These are phyloP conservation scores for Polyrhizophydium stewartii DNA, from an alignment of 371 early-diverging fungal species.

Conservation along the genomic window DNA sequence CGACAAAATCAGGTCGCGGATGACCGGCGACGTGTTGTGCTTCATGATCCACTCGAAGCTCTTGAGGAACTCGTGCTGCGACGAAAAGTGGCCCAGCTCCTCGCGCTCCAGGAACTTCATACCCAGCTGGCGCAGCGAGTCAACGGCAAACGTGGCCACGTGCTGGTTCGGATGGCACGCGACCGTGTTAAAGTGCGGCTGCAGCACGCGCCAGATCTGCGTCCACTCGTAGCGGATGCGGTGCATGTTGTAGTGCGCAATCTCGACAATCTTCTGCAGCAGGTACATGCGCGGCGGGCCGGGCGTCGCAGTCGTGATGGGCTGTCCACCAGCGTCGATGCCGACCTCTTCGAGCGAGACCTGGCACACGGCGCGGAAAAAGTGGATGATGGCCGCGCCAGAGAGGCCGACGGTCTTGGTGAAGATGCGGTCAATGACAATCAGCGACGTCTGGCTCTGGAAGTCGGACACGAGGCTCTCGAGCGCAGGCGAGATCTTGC, in stretches of 20 bases:
- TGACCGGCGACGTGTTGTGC: slow-evolving; percentile 42
- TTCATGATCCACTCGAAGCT: slow-evolving; percentile 71
- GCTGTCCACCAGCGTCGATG: slow-evolving; percentile 16
- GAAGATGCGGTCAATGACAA: slow-evolving; percentile 52
- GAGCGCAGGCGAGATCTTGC: slow-evolving; percentile 8
- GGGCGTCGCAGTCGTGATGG: slow-evolving; percentile 1
- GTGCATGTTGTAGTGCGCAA: slow-evolving; percentile 63
- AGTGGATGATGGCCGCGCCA: slow-evolving; percentile 45
- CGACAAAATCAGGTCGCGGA: slow-evolving; percentile 57
- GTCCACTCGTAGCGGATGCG: slow-evolving; percentile 73
- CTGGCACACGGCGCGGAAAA: slow-evolving; percentile 44
- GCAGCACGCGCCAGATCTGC: slow-evolving; percentile 65
- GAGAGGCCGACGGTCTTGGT: slow-evolving; percentile 36
- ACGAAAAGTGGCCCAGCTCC: slow-evolving; percentile 65
- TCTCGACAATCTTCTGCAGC: slow-evolving; percentile 89
- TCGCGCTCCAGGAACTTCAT: slow-evolving; percentile 72
- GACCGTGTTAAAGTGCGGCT: slow-evolving; percentile 61
- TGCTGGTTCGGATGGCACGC: slow-evolving; percentile 52
- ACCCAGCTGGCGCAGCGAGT: slow-evolving; percentile 63
- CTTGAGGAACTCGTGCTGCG: slow-evolving; percentile 63
- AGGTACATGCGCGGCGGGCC: slow-evolving; percentile 66
- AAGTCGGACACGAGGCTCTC: slow-evolving; percentile 41
- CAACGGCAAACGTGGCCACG: slow-evolving; percentile 65
- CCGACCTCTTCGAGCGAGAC: slow-evolving; percentile 52
- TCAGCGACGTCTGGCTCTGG: slow-evolving; percentile 34